Base-by-base conservation (phyloP, 495 filamentous ascomycete genomes). In the Daldinia loculata region DNA sequence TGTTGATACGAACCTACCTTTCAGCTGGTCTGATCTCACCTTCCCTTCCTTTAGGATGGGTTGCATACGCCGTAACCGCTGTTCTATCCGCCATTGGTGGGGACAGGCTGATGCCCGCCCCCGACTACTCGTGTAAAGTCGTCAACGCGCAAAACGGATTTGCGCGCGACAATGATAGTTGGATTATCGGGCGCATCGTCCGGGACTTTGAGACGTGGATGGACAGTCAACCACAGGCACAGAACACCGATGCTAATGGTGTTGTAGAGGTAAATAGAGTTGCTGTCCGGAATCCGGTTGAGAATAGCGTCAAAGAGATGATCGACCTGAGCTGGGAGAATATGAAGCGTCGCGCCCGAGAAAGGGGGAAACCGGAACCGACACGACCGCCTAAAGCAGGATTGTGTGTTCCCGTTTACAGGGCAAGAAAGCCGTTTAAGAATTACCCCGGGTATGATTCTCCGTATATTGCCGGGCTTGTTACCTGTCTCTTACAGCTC, bases 141-240 rank as follows among this genome's bases (percentile, higher is more conserved):
- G 81, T 86, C 73, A 87, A 85, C 71, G 69, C 70, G 2, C 62
- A 75, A 11, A 80, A 51, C 26, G 82, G 84, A 12, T 84, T 84
- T 60, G 70, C 63, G 6, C 76, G 84, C 6, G 72, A 74, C 2
- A 87, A 87, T 66, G 32, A 69, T 7, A 78, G 70, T 14, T 88
- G 86, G 87, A 66, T 88, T 6, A 57, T 88, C 2, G 84, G 82
- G 1, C 79, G 87, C 0, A 61, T 88, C 15, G 52, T 88, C 56
- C 78, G 84, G 0, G 84, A 88, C 58, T 80, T 77, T 55, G 82
- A 85, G n/a, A 61, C 48, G 19, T 82, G 79, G 78, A 79, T 80
- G 74, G 61, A 56, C 24, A 39, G 15, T 4, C 50, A 63, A 32
- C 62, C 52, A 9, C 61, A 22, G 38, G 36, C 59, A 11, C 6